phyloP scores from a whole-genome alignment of 148 eudicot species.

The Fagopyrum tataricum region DNA sequence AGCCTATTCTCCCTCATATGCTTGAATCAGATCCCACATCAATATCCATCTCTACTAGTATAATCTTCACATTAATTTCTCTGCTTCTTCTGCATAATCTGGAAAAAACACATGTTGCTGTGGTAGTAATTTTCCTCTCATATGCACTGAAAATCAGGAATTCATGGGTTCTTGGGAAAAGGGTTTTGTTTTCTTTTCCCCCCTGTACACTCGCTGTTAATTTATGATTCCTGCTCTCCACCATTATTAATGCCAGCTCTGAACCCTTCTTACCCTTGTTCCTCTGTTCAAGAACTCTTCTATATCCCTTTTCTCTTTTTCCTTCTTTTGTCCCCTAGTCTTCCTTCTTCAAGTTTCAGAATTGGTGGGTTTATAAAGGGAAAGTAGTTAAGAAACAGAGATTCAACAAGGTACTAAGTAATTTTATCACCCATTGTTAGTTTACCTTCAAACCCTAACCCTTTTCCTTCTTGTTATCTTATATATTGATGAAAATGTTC shows the following conservation, averaged over 20 bases:
- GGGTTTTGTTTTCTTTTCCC: background rate
- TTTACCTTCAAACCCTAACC: background rate
- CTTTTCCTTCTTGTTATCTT: background rate
- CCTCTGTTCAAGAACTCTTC: background rate
- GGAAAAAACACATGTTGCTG: background rate
- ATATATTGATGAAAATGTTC: background rate
- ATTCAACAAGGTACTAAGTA: conserved; percentile 40
- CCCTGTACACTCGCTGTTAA: background rate
- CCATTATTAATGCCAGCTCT: conserved; percentile 6
- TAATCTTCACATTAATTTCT: conserved; percentile 2
- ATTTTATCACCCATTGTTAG: conserved; percentile 68
- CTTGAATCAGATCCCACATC: conserved; percentile 5
- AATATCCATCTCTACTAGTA: background rate
- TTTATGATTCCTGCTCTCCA: background rate
- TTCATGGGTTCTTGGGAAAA: background rate
- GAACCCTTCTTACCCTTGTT: background rate
- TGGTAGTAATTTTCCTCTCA: background rate
- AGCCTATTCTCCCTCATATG: background rate
- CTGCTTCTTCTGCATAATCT: background rate
- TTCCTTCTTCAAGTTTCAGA: conserved; percentile 1
- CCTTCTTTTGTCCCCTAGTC: conserved; percentile 2
- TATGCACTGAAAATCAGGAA: background rate
- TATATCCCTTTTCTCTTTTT: background rate
- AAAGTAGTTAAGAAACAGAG: background rate
- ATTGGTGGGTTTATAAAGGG: conserved; percentile 9